Conservation (phyloP, 768 basidiomycete genomes). For the Russula abietina region DNA sequence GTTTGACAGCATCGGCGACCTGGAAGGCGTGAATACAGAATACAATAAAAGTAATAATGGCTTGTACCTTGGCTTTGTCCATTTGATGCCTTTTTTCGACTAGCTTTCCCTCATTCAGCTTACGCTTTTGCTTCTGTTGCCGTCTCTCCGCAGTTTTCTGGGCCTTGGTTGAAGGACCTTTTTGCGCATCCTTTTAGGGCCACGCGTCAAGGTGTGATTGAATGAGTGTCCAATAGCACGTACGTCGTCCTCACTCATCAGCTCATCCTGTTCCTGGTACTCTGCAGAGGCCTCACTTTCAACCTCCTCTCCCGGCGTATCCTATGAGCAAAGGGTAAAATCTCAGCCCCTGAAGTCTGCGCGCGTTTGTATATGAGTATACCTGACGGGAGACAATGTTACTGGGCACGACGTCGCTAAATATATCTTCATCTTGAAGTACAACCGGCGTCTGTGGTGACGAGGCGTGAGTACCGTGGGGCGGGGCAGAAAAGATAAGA, state of each 20-base stretch:
- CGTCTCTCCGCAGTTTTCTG: slow-evolving; percentile 37
- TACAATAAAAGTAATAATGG: neutral
- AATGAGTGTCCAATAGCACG: slow-evolving; percentile 6
- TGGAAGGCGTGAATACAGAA: slow-evolving; percentile 32
- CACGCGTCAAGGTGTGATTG: slow-evolving; percentile 32
- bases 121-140: slow-evolving; percentile 50
- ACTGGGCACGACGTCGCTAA: slow-evolving; percentile 86
- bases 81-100: slow-evolving; percentile 70
- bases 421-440: slow-evolving; percentile 65
- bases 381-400: slow-evolving; percentile 89
- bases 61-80: slow-evolving; percentile 79
- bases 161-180: slow-evolving; percentile 33
- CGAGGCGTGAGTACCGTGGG: neutral
- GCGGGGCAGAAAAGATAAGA: neutral
- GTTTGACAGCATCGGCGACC: slow-evolving; percentile 91
- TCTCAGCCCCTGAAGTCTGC: slow-evolving; percentile 16
- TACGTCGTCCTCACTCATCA: slow-evolving; percentile 45
- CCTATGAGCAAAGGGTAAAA: slow-evolving; percentile 34
- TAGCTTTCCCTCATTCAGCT: slow-evolving; percentile 64
- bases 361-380: slow-evolving; percentile 24
- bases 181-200: slow-evolving; percentile 36
- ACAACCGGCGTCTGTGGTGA: slow-evolving; percentile 22
- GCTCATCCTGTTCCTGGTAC: slow-evolving; percentile 50
- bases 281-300: slow-evolving; percentile 63
- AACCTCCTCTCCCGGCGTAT: slow-evolving; percentile 65